A percentile compares a stretch with the other conserved stretches of the same genome.
These are phyloP conservation scores for Ceratobasidium sp. DNA, from an alignment of 1,284 basidiomycete genomes.

Conservation along the genomic window DNA sequence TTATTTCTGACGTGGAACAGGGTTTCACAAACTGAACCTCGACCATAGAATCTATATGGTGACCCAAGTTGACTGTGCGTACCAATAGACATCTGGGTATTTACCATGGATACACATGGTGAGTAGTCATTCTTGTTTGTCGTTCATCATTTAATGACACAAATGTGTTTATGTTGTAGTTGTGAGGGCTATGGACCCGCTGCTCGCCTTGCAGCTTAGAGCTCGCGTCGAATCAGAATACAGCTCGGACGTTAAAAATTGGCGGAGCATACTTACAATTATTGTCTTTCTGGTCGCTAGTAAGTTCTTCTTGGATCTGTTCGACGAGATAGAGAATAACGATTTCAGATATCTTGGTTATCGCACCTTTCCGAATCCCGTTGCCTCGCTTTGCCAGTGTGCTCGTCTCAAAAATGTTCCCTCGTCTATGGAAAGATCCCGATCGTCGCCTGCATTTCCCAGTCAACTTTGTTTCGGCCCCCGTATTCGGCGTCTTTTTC, in stretches of 20 bases:
- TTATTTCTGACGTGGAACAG: no score
- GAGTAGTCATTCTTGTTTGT: no score
- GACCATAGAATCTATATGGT: no score
- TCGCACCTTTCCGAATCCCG: slow-evolving; percentile 74
- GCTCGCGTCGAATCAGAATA: slow-evolving; percentile 44
- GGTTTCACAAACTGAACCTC: no score
- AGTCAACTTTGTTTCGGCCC: slow-evolving; percentile 80
- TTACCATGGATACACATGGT: no score
- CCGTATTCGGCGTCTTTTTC: slow-evolving; percentile 82
- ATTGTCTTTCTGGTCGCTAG: slow-evolving; percentile 82
- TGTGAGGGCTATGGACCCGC: no score
- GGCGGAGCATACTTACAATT: slow-evolving; percentile 71
- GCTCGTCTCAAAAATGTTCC: no score
- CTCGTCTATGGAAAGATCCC: not conserved
- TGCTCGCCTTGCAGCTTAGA: not conserved
- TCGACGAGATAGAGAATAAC: not conserved
- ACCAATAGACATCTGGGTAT: no score
- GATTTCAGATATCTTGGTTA: slow-evolving; percentile 70
- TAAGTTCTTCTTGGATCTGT: slow-evolving; percentile 54
- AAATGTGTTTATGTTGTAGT: no score
- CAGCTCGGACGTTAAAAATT: slow-evolving; percentile 52
- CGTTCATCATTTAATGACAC: no score
- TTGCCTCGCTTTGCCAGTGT: slow-evolving; percentile 45
- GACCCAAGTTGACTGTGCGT: no score
- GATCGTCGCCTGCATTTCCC: slow-evolving; percentile 47